A percentile compares a stretch with the other conserved stretches of the same genome.
phyloP scores from a whole-genome alignment of 768 basidiomycete species.

The Amanita jacksonii region DNA sequence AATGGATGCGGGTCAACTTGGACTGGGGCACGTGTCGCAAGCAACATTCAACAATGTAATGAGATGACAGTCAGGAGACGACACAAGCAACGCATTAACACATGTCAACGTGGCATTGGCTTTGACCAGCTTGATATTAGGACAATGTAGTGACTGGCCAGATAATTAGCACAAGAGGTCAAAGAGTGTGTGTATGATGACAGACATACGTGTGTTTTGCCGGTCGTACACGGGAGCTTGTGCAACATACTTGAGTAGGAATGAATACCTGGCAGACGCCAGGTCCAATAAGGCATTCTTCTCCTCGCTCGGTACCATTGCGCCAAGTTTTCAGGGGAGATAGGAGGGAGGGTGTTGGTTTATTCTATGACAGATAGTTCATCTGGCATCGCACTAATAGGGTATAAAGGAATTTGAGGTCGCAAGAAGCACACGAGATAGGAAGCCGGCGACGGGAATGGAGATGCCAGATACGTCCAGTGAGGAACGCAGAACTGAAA shows the following conservation, averaged over 20 bases:
- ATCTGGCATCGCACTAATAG: background rate
- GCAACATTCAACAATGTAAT: conserved; percentile 3
- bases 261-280: background rate
- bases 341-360: background rate
- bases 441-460: background rate
- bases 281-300: background rate
- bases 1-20: background rate
- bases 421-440: conserved; percentile 1
- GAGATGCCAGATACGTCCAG: background rate
- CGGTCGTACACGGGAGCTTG: background rate
- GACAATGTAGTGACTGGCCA: too few relatives aligned
- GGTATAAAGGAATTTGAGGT: conserved; percentile 1
- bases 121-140: too few relatives aligned
- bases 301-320: background rate
- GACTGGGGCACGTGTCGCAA: background rate
- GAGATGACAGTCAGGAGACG: background rate
- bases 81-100: conserved; percentile 1
- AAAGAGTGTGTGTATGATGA: too few relatives aligned
- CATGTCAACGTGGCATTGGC: too few relatives aligned
- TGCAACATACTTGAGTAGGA: background rate
- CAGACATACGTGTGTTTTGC: background rate
- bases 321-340: conserved; percentile 2
- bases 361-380: background rate
- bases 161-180: background rate
- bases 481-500: background rate